Percentiles rank a stretch among this genome's conserved stretches.
These are phyloP conservation scores for Astrephomene gubernaculifera DNA, from an alignment of 139 green algal species.

Conservation along the genomic window DNA sequence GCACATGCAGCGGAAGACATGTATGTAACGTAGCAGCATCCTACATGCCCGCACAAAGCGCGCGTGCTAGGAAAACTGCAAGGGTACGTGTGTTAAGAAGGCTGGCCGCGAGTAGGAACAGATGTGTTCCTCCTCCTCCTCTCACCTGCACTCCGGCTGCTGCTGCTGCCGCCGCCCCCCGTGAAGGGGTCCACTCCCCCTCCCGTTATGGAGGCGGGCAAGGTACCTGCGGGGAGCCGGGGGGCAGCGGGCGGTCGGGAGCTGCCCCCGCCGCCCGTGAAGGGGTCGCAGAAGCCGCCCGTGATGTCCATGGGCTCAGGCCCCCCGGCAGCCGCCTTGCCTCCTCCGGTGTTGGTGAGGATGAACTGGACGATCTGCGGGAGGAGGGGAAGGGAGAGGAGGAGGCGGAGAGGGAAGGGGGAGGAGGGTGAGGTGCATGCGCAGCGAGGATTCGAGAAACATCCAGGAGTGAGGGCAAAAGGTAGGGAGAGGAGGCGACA, in stretches of 20 bases:
- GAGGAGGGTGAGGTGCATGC: conserved; percentile 3
- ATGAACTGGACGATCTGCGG: conserved; percentile 94
- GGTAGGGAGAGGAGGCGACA: too few species aligned
- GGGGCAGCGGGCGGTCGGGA: neutral
- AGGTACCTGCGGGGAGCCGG: neutral
- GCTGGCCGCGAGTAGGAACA: too few species aligned
- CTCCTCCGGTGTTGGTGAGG: conserved; percentile 75
- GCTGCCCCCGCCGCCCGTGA: conserved; percentile 19
- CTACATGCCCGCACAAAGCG: too few species aligned
- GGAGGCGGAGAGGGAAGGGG: neutral
- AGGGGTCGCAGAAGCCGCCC: conserved; percentile 65
- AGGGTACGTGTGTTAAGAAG: too few species aligned
- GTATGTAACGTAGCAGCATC: too few species aligned
- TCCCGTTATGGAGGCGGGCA: conserved; percentile 26
- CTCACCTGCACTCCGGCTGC: conserved; percentile 11
- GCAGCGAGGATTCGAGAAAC: too few species aligned
- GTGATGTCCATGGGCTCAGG: conserved; percentile 10
- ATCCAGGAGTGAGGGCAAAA: too few species aligned
- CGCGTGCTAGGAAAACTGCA: too few species aligned
- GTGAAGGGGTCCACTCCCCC: conserved; percentile 75
- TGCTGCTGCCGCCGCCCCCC: conserved; percentile 57
- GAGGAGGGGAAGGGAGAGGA: neutral
- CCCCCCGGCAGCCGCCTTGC: neutral
- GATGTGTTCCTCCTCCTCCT: neutral
- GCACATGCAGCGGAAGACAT: too few species aligned